Conservation (phyloP, 768 basidiomycete species). For the Leccinum truebloodii region DNA sequence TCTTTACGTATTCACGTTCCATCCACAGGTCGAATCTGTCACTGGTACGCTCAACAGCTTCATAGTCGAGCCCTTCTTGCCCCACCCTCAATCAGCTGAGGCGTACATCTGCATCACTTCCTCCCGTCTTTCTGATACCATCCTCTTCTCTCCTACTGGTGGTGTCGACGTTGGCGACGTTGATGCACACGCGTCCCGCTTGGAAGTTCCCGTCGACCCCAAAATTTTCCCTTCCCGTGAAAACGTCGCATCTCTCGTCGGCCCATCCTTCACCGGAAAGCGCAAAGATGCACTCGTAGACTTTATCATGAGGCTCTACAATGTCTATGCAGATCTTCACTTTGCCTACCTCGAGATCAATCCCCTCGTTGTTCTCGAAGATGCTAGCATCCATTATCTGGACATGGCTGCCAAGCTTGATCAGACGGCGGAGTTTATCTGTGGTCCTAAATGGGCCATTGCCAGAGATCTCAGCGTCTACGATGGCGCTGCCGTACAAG, state of each 20-base stretch:
- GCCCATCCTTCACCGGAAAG: conserved; percentile 68
- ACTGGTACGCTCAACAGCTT: conserved; percentile 97
- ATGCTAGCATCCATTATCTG: conserved; percentile 82
- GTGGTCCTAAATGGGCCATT: conserved; percentile 98
- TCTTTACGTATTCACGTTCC: conserved; percentile 18
- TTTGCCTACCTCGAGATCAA: conserved; percentile 99
- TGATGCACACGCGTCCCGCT: conserved; percentile 92
- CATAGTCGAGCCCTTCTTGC: conserved; percentile 98
- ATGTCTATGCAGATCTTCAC: conserved; percentile 97
- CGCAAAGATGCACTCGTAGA: conserved; percentile 93
- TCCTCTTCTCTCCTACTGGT: conserved; percentile 98
- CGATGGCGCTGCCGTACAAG: conserved; percentile 43
- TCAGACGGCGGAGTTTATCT: conserved; percentile 97
- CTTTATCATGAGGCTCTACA: conserved; percentile 93
- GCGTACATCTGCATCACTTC: conserved; percentile 99
- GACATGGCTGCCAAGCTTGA: conserved; percentile 99
- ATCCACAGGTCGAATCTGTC: conserved; percentile 78
- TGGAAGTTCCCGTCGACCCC: conserved; percentile 71
- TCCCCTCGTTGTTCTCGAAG: conserved; percentile 93
- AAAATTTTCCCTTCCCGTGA: conserved; percentile 80
- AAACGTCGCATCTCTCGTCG: conserved; percentile 76
- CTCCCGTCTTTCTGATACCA: conserved; percentile 88
- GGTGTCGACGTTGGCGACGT: conserved; percentile 99
- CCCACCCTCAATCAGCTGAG: conserved; percentile 90
- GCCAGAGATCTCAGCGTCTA: conserved; percentile 87